Conservation (phyloP, 352 stramenopile genomes). For the Peronospora farinosa region DNA sequence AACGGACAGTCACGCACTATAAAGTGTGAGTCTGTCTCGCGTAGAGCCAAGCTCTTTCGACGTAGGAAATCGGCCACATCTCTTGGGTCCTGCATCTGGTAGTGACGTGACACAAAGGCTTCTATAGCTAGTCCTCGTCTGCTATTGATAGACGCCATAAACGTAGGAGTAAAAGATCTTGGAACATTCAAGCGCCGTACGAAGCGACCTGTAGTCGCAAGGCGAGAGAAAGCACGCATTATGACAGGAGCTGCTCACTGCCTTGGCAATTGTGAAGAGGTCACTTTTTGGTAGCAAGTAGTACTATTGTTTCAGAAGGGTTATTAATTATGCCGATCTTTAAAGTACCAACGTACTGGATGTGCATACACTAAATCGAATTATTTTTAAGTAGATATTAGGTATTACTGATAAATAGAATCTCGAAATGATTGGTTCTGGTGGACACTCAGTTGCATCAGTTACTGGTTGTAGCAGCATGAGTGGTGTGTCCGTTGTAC, state of each 20-base stretch:
- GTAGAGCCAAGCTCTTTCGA: slow-evolving; percentile 59
- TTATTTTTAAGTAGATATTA: neutral
- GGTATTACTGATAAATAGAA: neutral
- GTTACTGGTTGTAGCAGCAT: no score
- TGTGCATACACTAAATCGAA: neutral
- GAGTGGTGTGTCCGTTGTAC: slow-evolving; percentile 32
- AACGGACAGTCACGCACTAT: slow-evolving; percentile 84
- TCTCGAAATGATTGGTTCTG: slow-evolving; percentile 22
- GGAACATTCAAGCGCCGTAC: slow-evolving; percentile 3
- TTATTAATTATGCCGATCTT: neutral
- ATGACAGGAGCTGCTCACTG: slow-evolving; percentile 3
- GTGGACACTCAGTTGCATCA: slow-evolving; percentile 12
- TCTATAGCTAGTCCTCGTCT: slow-evolving; percentile 26
- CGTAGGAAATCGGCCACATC: slow-evolving; percentile 65
- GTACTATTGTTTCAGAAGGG: neutral
- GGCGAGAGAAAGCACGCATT: slow-evolving; percentile 21
- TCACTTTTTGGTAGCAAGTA: neutral
- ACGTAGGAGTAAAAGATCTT: slow-evolving; percentile 1
- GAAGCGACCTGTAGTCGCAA: slow-evolving; percentile 11
- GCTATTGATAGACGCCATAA: neutral
- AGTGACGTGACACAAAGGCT: slow-evolving; percentile 78
- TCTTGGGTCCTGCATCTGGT: slow-evolving; percentile 53
- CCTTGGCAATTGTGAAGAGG: slow-evolving; percentile 3
- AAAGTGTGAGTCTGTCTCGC: slow-evolving; percentile 74
- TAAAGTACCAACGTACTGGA: neutral